Percentiles rank a stretch among this genome's conserved stretches.
Evolutionary conservation across 129 eudicot genomes (phyloP).

Genomic region (Arctium lappa): DNA sequence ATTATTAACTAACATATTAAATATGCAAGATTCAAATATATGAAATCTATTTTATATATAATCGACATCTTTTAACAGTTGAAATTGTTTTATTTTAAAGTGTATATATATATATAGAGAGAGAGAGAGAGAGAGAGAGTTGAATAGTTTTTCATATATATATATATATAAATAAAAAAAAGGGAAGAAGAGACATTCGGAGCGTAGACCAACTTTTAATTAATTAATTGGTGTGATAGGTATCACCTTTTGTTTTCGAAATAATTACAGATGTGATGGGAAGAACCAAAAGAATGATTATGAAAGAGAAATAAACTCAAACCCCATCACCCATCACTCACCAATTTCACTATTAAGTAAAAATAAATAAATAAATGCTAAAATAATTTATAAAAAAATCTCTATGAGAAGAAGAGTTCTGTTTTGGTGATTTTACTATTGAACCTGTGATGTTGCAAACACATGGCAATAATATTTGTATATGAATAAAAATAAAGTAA

Average conservation of each 20-base stretch:
- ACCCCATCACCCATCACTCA: constrained; percentile 5
- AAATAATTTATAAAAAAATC: neutral
- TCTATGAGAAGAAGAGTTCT: neutral
- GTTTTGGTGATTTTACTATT: no score
- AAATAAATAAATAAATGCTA: neutral
- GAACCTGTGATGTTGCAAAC: no score
- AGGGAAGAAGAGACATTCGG: constrained; percentile 11
- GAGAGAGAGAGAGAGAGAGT: no score
- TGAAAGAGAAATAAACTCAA: constrained; percentile 19
- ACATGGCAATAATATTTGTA: no score
- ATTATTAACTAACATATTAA: neutral
- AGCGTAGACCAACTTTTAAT: constrained; percentile 1
- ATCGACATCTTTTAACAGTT: no score
- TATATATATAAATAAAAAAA: neutral
- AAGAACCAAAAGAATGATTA: constrained; percentile 20
- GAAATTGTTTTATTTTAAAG: no score
- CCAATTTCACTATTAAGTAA: no score
- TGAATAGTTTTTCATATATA: neutral
- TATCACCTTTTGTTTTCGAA: constrained; percentile 14
- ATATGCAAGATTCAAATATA: neutral
- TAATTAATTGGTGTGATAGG: neutral
- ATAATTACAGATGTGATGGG: constrained; percentile 21
- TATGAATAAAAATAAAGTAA: no score
- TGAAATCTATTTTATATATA: neutral
- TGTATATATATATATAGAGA: no score